Base-by-base conservation (phyloP, 192 early-diverging fungal genomes). In the Podila epigama region DNA sequence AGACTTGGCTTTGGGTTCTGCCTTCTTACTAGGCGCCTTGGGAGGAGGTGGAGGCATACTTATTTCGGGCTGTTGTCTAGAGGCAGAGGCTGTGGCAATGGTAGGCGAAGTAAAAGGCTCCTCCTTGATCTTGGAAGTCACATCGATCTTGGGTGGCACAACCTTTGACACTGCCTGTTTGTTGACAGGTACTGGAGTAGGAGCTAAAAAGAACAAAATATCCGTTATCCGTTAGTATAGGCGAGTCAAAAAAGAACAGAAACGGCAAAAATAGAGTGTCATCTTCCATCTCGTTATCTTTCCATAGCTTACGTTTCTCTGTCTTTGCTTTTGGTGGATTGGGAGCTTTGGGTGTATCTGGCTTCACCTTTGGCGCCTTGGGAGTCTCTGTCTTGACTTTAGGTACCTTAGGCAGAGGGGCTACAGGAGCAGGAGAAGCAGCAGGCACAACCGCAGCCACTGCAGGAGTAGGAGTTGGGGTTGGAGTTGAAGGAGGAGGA, bases 31-130 rank as follows among this genome's bases (percentile, higher is more conserved):
- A 1, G 66, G 61, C 34, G 75, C 70, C 44, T 82, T 84, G 20
- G 71, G 50, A 16, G 65, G 51, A 4, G 70, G 72, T 20, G n/a
- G n/a, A n/a, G n/a, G n/a, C n/a, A n/a, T n/a, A n/a, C n/a, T n/a
- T n/a, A n/a, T n/a, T n/a, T n/a, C n/a, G n/a, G n/a, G n/a, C n/a
- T n/a, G n/a, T n/a, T n/a, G n/a, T 60, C 57, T 0, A 80, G 66
- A 35, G 69, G 69, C 11, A 64, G 66, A 11, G 62, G 51, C 32
- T 58, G 67, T 62, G n/a, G 67, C 56, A 52, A 75, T 41, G 5
- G 64, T 69, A 16, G 77, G 82, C 4, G 78, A 80, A 12, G 66
- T 70, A 16, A 68, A 53, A 15, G 77, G 80, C 55, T 77, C 73
- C 22, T 77, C 66, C 33, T 77, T 77, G 66, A 77, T 33, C 5